Evolutionary conservation across 2,329 filamentous ascomycete species (phyloP).

Genomic region (Monilinia laxa): DNA sequence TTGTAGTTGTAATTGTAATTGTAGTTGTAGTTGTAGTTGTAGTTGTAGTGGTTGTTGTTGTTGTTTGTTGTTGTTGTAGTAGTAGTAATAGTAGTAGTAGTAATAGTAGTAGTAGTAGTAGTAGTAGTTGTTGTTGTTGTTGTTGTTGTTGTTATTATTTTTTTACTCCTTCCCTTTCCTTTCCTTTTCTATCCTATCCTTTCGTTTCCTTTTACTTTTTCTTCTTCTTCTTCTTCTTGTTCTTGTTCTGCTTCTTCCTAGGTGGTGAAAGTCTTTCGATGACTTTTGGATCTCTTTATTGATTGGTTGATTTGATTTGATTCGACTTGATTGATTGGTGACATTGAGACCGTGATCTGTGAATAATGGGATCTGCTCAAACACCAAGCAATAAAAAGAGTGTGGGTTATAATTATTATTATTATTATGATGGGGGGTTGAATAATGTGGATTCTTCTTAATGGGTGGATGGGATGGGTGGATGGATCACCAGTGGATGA

Average conservation of each 20-base stretch:
- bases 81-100: too few relatives aligned
- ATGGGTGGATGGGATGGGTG: not conserved
- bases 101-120: too few relatives aligned
- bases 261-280: not conserved
- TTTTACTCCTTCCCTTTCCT: too few relatives aligned
- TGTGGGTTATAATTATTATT: conserved; percentile 17
- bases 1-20: not conserved
- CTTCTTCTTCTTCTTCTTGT: not conserved
- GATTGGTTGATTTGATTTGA: too few relatives aligned
- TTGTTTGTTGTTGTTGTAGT: too few relatives aligned
- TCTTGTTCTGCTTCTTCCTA: too few relatives aligned
- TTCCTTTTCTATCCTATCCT: too few relatives aligned
- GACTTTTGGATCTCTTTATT: not conserved
- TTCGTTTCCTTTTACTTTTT: not conserved
- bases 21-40: too few relatives aligned
- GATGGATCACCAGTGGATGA: too few relatives aligned
- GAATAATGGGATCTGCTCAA: conserved; percentile 10
- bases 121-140: too few relatives aligned
- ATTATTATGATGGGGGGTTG: not conserved
- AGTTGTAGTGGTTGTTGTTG: too few relatives aligned
- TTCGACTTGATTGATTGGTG: not conserved
- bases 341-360: conserved; percentile 6
- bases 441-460: conserved; percentile 4
- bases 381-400: conserved; percentile 10
- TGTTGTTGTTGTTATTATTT: too few relatives aligned